These are phyloP conservation scores for Epichloe uncinata DNA, from an alignment of 2,329 filamentous ascomycete genomes.

Conservation along the genomic window DNA sequence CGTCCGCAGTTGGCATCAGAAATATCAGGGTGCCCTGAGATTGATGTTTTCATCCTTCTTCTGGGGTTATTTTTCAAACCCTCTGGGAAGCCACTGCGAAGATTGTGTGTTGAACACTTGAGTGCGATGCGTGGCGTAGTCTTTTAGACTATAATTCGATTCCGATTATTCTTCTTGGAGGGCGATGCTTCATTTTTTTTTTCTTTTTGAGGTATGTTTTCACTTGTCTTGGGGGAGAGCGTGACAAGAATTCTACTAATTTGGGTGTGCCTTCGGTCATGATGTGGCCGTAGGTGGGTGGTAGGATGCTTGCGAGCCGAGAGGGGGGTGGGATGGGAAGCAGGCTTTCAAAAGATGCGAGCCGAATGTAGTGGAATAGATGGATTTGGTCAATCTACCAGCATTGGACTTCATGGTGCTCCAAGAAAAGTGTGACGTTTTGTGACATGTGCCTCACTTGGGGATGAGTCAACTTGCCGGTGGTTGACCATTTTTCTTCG, in stretches of 20 bases:
- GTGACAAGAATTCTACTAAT: constrained; percentile 1
- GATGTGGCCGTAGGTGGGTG: neutral
- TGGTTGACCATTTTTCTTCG: neutral
- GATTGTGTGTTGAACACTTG: constrained; percentile 13
- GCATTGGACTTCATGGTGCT: neutral
- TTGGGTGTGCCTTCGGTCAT: constrained; percentile 1
- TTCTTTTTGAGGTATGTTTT: constrained; percentile 8
- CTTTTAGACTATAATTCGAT: constrained; percentile 12
- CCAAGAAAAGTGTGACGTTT: neutral
- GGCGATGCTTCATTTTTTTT: constrained; percentile 12
- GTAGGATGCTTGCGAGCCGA: neutral
- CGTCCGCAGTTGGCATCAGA: constrained; percentile 13
- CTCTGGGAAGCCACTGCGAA: constrained; percentile 13
- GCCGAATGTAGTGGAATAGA: too few species aligned
- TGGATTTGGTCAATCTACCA: too few species aligned
- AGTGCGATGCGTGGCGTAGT: constrained; percentile 14
- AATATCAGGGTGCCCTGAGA: constrained; percentile 8
- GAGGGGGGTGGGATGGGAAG: neutral
- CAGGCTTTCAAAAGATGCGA: neutral
- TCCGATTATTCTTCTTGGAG: constrained; percentile 14
- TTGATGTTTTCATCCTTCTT: neutral
- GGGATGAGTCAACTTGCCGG: neutral
- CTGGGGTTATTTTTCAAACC: neutral
- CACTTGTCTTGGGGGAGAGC: neutral
- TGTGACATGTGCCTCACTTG: neutral